Evolutionary conservation across 2,329 filamentous ascomycete species (phyloP), one percentile per base, ranked within the genome.

Genomic region (Paecilomyces variotii): DNA sequence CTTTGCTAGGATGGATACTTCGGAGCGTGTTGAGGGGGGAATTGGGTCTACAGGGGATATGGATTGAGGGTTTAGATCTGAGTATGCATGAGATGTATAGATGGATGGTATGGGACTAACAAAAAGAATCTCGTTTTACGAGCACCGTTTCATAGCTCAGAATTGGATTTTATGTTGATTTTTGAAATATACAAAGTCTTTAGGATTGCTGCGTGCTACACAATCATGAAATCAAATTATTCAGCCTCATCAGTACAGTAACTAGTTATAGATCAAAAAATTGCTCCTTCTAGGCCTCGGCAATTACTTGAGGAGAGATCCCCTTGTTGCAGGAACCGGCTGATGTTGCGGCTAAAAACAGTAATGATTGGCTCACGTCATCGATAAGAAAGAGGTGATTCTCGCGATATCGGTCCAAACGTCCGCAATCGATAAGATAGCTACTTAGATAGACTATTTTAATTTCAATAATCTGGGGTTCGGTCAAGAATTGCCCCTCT

Each of bases 1-100:
- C 0, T 86, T 91, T 69, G 80, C 83, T 58, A 80, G 90, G 59
- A 85, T 93, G 78, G 87, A 91, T 66, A 72, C 76, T 12, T 64
- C 68, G 54, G 69, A 74, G 45, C 56, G 61, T 26, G 60, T 62
- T 11, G 67, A 68, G 56, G 61, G 55, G 25, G 64, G 63, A 14
- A 34, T 53, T 19, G 51, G 27, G 34, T 24, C 24, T 2, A 39
- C 35, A 12, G 35, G 14, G 4, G 39, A n/a, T 39, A 2, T 19
- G 39, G 24, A 45, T 45, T 45, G 39, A 45, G 39, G 39, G 24
- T 45, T 45, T 45, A 19, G 14, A 14, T 45, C 39, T 7, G n/a
- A 45, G n/a, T 5, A 19, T 19, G 19, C 19, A 19, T 45, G 4
- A 45, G 39, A 7, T 24, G 12, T 34, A 34, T 34, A 34, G 14